phyloP scores from a whole-genome alignment of 148 eudicot genomes.

The Rhododendron vialii region DNA sequence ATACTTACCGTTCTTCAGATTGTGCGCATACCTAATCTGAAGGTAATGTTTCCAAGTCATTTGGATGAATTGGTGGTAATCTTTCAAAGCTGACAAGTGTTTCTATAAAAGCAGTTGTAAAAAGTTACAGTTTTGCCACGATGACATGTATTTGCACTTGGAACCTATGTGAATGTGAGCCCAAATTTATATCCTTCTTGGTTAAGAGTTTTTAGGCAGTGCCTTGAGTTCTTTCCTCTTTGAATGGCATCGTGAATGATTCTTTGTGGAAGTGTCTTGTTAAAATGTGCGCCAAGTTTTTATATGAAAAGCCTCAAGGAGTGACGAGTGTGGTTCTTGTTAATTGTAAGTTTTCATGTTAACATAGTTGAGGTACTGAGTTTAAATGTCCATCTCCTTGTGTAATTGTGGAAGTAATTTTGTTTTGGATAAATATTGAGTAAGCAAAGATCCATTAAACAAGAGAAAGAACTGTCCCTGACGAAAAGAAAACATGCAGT shows the following conservation, averaged over 20 bases:
- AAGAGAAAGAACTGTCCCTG: neutral
- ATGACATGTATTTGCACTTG: neutral
- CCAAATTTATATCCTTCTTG: neutral
- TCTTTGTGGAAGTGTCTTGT: neutral
- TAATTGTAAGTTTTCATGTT: neutral
- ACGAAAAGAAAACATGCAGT: neutral
- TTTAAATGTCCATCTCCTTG: neutral
- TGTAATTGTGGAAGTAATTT: neutral
- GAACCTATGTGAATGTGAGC: neutral
- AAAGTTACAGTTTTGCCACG: neutral
- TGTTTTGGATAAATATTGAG: neutral
- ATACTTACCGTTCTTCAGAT: conserved; percentile 80
- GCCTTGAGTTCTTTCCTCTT: neutral
- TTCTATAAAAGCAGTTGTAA: neutral
- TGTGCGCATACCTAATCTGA: conserved; percentile 81
- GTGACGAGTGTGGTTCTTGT: neutral
- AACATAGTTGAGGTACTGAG: neutral
- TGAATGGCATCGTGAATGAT: neutral
- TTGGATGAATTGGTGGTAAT: neutral
- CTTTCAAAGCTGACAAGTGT: neutral
- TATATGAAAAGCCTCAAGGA: neutral
- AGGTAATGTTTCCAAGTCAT: conserved; percentile 37
- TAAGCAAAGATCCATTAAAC: neutral
- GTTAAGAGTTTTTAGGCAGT: neutral
- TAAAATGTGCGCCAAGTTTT: neutral